phyloP scores from a whole-genome alignment of 176 grass and related monocot species.

The Cenchrus purpureus region DNA sequence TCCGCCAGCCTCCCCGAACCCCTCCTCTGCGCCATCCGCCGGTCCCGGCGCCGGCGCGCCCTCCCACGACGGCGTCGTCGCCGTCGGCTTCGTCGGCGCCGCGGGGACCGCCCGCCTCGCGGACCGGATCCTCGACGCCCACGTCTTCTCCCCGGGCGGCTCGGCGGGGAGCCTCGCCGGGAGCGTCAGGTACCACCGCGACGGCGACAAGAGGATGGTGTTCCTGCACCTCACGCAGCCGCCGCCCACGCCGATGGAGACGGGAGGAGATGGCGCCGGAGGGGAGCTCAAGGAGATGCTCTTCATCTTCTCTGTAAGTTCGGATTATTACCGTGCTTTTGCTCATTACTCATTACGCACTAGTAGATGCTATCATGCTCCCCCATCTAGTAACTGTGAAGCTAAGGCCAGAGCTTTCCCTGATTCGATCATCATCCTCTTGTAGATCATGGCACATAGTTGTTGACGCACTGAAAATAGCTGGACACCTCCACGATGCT shows the following conservation, averaged over 20 bases:
- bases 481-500: neutral
- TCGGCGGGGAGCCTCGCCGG: constrained; percentile 49
- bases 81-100: constrained; percentile 68
- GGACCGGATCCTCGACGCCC: constrained; percentile 73
- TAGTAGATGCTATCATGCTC: neutral
- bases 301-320: constrained; percentile 90
- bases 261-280: constrained; percentile 9
- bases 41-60: neutral
- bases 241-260: constrained; percentile 38
- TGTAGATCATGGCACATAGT: neutral
- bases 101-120: constrained; percentile 57
- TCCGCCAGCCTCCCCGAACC: constrained; percentile 15
- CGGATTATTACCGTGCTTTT: constrained; percentile 4
- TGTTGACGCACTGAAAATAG: neutral
- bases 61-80: constrained; percentile 63
- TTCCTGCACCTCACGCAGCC: constrained; percentile 63
- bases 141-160: constrained; percentile 66
- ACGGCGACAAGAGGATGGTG: constrained; percentile 64
- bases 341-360: neutral
- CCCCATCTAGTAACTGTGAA: neutral
- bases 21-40: neutral
- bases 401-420: neutral
- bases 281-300: constrained; percentile 68
- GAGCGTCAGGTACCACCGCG: constrained; percentile 69
- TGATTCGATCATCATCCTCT: neutral